Conservation (phyloP, 352 stramenopile species). For the Pythium apleroticum region DNA sequence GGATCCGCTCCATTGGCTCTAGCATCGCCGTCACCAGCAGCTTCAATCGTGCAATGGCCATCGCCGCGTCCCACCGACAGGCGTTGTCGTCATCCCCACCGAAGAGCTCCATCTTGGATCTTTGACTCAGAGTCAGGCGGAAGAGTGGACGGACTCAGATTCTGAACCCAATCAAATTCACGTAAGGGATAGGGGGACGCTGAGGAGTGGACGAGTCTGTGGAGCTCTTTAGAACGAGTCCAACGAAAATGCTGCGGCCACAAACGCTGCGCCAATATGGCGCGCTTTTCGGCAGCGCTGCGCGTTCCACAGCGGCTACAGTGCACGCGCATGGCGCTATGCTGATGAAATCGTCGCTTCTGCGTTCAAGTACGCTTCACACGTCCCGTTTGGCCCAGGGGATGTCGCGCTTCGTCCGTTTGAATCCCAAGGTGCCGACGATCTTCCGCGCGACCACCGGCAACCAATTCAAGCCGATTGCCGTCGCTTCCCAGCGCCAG, state of each 20-base stretch:
- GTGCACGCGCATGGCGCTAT: background rate
- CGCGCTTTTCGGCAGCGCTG: conserved; percentile 16
- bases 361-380: conserved; percentile 15
- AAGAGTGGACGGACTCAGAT: background rate
- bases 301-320: background rate
- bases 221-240: conserved; percentile 1
- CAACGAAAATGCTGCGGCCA: conserved; percentile 19
- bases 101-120: background rate
- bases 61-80: conserved; percentile 13
- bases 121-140: background rate
- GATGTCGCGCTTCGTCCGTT: conserved; percentile 5
- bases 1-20: background rate
- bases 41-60: background rate
- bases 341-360: background rate
- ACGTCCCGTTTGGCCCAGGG: conserved; percentile 21
- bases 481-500: background rate
- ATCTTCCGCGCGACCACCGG: background rate
- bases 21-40: background rate
- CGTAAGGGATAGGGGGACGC: background rate
- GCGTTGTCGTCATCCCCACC: background rate
- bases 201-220: background rate
- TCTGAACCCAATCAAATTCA: background rate
- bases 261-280: conserved; percentile 19
- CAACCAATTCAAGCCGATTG: conserved; percentile 2
- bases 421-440: background rate